phyloP scores from a whole-genome alignment of 2,329 filamentous ascomycete genomes.

The Canariomyces notabilis region DNA sequence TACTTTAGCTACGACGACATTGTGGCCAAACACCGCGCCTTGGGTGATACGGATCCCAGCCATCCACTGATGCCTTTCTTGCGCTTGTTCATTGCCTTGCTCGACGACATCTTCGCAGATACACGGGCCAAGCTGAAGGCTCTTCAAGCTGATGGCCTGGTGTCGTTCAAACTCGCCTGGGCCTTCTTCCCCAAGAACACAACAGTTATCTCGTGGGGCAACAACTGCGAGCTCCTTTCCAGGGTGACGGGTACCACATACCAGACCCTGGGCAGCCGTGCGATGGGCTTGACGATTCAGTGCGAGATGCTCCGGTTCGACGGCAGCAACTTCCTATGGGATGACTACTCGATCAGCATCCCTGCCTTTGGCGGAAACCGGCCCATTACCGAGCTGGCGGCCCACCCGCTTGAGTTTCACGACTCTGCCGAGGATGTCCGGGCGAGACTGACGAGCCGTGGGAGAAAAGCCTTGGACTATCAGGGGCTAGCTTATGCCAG shows the following conservation, averaged over 20 bases:
- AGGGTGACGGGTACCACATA: conserved; percentile 35
- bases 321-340: conserved; percentile 39
- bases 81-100: conserved; percentile 36
- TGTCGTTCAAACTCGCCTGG: conserved; percentile 41
- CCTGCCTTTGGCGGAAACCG: conserved; percentile 35
- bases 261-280: conserved; percentile 7
- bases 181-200: conserved; percentile 39
- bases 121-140: conserved; percentile 33
- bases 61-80: conserved; percentile 34
- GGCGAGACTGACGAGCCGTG: conserved; percentile 31
- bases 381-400: conserved; percentile 36
- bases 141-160: conserved; percentile 35
- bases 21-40: conserved; percentile 27
- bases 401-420: conserved; percentile 36
- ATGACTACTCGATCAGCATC: conserved; percentile 30
- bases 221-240: conserved; percentile 39
- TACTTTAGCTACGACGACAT: conserved; percentile 44
- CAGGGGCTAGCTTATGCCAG: conserved; percentile 38
- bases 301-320: conserved; percentile 36
- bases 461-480: conserved; percentile 37
- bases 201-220: conserved; percentile 35
- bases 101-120: conserved; percentile 41
- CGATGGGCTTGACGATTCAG: conserved; percentile 25
- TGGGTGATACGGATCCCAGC: conserved; percentile 21
- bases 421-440: conserved; percentile 28